Conservation (phyloP, 129 eudicot species). For the Dittrichia graveolens region DNA sequence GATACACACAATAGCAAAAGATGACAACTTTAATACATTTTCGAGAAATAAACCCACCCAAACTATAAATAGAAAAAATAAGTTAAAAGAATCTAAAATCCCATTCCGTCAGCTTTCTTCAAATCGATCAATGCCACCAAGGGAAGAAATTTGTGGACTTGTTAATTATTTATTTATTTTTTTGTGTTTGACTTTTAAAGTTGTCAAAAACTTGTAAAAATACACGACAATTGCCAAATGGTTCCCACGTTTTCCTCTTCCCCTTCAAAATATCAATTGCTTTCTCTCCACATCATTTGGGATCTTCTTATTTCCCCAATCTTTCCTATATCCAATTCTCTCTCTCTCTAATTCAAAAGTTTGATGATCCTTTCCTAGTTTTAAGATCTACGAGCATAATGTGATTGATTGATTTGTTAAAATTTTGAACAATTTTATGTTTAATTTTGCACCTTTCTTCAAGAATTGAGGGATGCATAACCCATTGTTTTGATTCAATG, state of each 20-base stretch:
- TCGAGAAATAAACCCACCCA: too few species aligned
- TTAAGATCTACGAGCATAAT: neutral
- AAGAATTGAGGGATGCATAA: slow-evolving; percentile 20
- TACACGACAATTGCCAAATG: slow-evolving; percentile 24
- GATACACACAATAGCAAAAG: too few species aligned
- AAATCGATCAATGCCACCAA: slow-evolving; percentile 7
- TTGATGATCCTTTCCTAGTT: neutral
- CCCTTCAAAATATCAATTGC: slow-evolving; percentile 35
- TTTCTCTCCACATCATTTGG: slow-evolving; percentile 29
- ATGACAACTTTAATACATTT: too few species aligned
- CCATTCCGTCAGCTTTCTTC: neutral
- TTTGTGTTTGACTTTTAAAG: slow-evolving; percentile 10
- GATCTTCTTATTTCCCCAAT: slow-evolving; percentile 13
- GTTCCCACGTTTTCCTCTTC: slow-evolving; percentile 39
- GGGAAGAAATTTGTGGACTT: neutral
- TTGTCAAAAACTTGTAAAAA: slow-evolving; percentile 14
- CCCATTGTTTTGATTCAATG: slow-evolving; percentile 13
- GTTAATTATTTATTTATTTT: neutral
- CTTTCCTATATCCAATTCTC: slow-evolving; percentile 15
- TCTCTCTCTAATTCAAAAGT: slow-evolving; percentile 14
- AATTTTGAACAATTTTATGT: neutral
- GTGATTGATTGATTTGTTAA: neutral
- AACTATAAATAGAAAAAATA: too few species aligned
- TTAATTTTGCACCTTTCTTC: slow-evolving; percentile 1
- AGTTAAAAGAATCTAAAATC: neutral